Evolutionary conservation across 345 rosid species (phyloP), one percentile per base, ranked within the genome.

Genomic region (Pistacia vera): DNA sequence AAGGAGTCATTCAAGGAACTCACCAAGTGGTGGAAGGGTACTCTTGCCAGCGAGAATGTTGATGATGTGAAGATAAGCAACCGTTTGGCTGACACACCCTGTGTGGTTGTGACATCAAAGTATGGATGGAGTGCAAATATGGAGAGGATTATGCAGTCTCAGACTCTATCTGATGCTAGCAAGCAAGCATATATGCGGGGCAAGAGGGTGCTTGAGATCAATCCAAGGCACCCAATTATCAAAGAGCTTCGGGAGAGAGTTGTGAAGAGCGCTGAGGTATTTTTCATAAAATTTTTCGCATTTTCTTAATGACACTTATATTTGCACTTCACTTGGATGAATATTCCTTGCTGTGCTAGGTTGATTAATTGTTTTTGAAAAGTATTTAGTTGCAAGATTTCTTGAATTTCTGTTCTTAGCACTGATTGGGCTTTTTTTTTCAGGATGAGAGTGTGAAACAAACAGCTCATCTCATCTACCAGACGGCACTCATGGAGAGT

Each of bases 61-160:
- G 99, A 92, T 72, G 92, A 89, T 72, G 98, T 96, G 79, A 96
- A 89, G 85, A 86, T 96, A 60, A 93, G 97, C 85, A 92, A 87
- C 83, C 90, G 97, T 38, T 85, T 96, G 88, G 99, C 88, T 66
- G 81, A 92, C 89, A 90, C 98, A 12, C 98, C 98, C 41, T 96
- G 99, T 74, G 93, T 96, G 49, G 99, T 93, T 30, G 97, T 93
- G 64, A 96, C 99, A 3, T 92, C 98, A 0, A 96, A 96, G 81
- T 93, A 81, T 63, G 99, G 99, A 62, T 96, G 98, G 98, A 96
- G 98, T 74, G 91, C 98, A 58, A 96, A 96, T 72, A 92, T 96
- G 99, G 99, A 96, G 83, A 90, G 95, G 84, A 96, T 96, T 70
- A 96, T 96, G 99, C 95, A 92, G 74, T 88, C 99, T 17, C 98